Evolutionary conservation across 2,329 filamentous ascomycete species (phyloP).

Genomic region (Knufia fluminis): DNA sequence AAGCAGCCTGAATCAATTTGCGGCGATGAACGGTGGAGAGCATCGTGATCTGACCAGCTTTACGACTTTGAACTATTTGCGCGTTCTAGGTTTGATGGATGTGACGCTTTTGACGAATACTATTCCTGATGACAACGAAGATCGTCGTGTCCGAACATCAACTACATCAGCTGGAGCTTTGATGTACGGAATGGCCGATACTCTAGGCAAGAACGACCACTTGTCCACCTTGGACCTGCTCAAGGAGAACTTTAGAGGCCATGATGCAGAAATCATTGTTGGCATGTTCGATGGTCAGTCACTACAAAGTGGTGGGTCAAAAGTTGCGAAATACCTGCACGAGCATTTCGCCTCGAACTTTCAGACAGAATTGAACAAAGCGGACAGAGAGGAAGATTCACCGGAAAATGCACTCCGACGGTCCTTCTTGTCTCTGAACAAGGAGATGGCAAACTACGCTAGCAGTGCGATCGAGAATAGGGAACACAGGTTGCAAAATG

Average conservation of each 20-base stretch:
- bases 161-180: slow-evolving; percentile 86
- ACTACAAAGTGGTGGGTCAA: slow-evolving; percentile 81
- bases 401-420: slow-evolving; percentile 75
- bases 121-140: slow-evolving; percentile 90
- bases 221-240: slow-evolving; percentile 93
- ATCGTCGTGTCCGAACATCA: slow-evolving; percentile 90
- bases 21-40: slow-evolving; percentile 40
- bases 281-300: slow-evolving; percentile 95
- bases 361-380: slow-evolving; percentile 64
- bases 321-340: slow-evolving; percentile 91
- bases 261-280: slow-evolving; percentile 79
- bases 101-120: slow-evolving; percentile 89
- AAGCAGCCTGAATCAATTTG: slow-evolving; percentile 43
- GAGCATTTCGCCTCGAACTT: slow-evolving; percentile 90
- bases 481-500: slow-evolving; percentile 39
- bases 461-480: slow-evolving; percentile 61
- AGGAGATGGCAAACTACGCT: slow-evolving; percentile 77
- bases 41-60: slow-evolving; percentile 76
- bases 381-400: slow-evolving; percentile 63
- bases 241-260: slow-evolving; percentile 80
- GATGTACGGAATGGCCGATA: slow-evolving; percentile 96
- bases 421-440: slow-evolving; percentile 83
- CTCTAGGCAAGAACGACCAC: slow-evolving; percentile 84
- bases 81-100: slow-evolving; percentile 92
- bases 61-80: slow-evolving; percentile 68